A percentile compares a stretch with the other conserved stretches of the same genome.
These are phyloP conservation scores for Waltiozyma sp. DNA, from an alignment of 1,139 yeast genomes.

Conservation along the genomic window DNA sequence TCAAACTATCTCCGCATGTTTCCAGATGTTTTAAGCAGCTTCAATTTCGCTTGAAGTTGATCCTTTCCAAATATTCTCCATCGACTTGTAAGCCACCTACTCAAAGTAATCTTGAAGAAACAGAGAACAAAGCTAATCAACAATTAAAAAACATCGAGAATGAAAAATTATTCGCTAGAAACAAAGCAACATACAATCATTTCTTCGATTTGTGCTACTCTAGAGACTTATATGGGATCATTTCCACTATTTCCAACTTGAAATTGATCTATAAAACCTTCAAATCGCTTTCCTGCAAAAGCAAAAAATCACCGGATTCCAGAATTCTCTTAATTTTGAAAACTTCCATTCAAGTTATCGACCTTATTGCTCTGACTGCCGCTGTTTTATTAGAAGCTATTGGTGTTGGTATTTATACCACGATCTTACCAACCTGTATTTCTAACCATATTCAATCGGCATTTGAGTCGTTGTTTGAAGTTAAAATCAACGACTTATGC, in stretches of 20 bases:
- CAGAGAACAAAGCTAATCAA: not conserved
- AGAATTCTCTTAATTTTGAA: not conserved
- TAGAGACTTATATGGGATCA: not conserved
- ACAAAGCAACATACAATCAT: not conserved
- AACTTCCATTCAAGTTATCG: not conserved
- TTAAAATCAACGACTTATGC: not conserved
- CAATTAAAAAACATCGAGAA: not conserved
- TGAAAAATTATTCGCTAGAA: not conserved
- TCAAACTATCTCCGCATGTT: constrained; percentile 12
- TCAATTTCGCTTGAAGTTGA: constrained; percentile 7
- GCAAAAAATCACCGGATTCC: not conserved
- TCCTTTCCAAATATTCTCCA: not conserved
- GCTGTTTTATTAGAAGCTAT: not conserved
- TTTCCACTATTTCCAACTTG: not conserved
- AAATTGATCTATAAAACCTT: not conserved
- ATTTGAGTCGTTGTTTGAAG: not conserved
- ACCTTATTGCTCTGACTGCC: not conserved
- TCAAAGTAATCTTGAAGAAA: not conserved
- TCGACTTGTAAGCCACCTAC: not conserved
- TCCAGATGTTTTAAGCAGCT: constrained; percentile 7
- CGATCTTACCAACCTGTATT: not conserved
- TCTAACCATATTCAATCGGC: not conserved
- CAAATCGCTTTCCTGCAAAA: not conserved
- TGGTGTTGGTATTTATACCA: not conserved
- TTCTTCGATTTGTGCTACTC: not conserved